Evolutionary conservation across 805 yeast genomes (phyloP).

Genomic region (Metschnikowia matae): DNA sequence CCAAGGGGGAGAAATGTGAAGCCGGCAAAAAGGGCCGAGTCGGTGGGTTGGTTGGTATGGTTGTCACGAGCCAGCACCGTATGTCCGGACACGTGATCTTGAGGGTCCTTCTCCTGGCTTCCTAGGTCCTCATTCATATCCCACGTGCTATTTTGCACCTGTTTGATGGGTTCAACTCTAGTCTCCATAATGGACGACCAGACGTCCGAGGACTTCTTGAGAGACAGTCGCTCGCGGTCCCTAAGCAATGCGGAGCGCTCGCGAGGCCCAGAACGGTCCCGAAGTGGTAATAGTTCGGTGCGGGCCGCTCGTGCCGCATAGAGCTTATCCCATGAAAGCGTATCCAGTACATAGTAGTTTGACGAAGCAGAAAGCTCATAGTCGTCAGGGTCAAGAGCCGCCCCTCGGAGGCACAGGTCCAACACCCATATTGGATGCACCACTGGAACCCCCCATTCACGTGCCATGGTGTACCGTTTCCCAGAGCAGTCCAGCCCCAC

Average conservation of each 20-base stretch:
- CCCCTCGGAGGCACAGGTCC: constrained; percentile 44
- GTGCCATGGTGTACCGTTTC: constrained; percentile 47
- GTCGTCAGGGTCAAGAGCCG: constrained; percentile 37
- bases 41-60: neutral
- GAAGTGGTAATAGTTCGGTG: neutral
- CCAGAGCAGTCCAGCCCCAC: constrained; percentile 52
- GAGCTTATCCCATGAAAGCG: constrained; percentile 33
- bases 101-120: neutral
- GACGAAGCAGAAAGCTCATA: constrained; percentile 30
- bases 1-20: constrained; percentile 41
- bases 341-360: constrained; percentile 2
- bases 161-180: constrained; percentile 9
- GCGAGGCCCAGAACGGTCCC: constrained; percentile 7
- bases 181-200: constrained; percentile 44
- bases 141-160: constrained; percentile 25
- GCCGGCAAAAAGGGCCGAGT: constrained; percentile 35
- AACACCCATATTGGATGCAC: constrained; percentile 50
- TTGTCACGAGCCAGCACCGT: neutral
- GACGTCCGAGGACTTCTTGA: constrained; percentile 27
- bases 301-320: constrained; percentile 5
- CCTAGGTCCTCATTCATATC: constrained; percentile 13
- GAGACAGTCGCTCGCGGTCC: constrained; percentile 9
- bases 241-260: constrained; percentile 6
- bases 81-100: too few species aligned
- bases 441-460: constrained; percentile 49